Evolutionary conservation across 1,284 basidiomycete species (phyloP).

Genomic region (Rhodotorula sp.): DNA sequence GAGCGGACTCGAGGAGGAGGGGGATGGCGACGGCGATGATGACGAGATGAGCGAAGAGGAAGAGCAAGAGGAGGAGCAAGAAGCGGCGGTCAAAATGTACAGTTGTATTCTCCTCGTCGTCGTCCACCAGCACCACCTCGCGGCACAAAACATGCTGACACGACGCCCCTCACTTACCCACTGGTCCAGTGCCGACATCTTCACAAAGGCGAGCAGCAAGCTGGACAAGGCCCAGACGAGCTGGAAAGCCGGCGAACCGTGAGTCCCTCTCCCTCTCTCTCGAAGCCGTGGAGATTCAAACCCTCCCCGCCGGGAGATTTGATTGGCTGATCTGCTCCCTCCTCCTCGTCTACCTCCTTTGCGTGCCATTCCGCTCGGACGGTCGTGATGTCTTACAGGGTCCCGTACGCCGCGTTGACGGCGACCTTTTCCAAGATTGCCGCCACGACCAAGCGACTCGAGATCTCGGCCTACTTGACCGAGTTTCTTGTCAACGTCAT

Average conservation of each 20-base stretch:
- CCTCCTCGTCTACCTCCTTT: neutral
- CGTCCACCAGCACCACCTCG: neutral
- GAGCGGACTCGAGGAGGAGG: slow-evolving; percentile 40
- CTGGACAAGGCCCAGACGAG: slow-evolving; percentile 50
- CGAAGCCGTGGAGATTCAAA: too few relatives aligned
- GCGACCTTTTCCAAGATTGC: slow-evolving; percentile 88
- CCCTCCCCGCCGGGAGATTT: too few relatives aligned
- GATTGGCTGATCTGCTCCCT: neutral
- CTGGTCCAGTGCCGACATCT: slow-evolving; percentile 63
- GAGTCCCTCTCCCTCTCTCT: slow-evolving; percentile 45
- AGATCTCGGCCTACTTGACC: slow-evolving; percentile 86
- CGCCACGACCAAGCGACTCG: slow-evolving; percentile 90
- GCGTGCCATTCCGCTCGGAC: neutral
- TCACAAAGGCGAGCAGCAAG: slow-evolving; percentile 63
- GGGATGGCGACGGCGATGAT: slow-evolving; percentile 54
- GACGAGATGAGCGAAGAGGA: slow-evolving; percentile 49
- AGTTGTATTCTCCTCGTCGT: too few relatives aligned
- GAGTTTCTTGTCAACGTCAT: slow-evolving; percentile 87
- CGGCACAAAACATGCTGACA: neutral
- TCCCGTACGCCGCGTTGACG: slow-evolving; percentile 90
- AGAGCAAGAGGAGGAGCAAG: slow-evolving; percentile 48
- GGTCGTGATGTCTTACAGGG: slow-evolving; percentile 54
- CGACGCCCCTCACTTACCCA: too few relatives aligned
- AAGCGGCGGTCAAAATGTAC: slow-evolving; percentile 48
- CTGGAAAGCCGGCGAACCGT: slow-evolving; percentile 87